Evolutionary conservation across 2,329 filamentous ascomycete genomes (phyloP).

Genomic region (Phialophora chinensis): DNA sequence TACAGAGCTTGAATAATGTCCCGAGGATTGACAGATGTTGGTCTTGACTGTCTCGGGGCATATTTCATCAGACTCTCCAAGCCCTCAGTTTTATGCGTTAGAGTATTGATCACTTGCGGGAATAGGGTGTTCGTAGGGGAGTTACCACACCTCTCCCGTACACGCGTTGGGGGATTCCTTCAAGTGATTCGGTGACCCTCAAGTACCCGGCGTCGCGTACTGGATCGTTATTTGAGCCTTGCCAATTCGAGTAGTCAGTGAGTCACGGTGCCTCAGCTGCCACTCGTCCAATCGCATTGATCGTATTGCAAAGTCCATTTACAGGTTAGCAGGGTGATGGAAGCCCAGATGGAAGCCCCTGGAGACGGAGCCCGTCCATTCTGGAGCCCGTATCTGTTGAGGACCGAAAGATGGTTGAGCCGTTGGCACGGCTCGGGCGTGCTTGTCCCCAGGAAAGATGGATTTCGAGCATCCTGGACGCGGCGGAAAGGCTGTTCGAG

Average conservation of each 20-base stretch:
- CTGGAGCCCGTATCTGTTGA: not conserved
- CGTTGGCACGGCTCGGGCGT: not conserved
- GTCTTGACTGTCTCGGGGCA: not conserved
- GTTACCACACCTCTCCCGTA: not conserved
- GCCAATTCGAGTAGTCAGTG: not conserved
- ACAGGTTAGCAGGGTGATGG: not conserved
- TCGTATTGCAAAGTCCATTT: slow-evolving; percentile 6
- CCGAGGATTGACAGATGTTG: not conserved
- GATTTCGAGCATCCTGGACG: not conserved
- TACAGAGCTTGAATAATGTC: not conserved
- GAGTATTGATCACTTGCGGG: not conserved
- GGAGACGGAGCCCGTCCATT: not conserved
- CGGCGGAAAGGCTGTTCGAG: not conserved
- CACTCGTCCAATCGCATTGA: not conserved
- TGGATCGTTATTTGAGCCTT: not conserved
- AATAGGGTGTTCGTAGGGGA: no score
- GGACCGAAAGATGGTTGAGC: not conserved
- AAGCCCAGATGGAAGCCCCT: not conserved
- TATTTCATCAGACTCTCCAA: not conserved
- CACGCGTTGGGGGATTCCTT: not conserved
- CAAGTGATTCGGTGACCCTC: not conserved
- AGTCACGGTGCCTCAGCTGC: not conserved
- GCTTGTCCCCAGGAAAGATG: not conserved
- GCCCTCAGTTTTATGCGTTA: not conserved
- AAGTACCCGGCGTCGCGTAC: not conserved